Conservation (phyloP, 2,329 filamentous ascomycete genomes). For the Zasmidium citrigriseum region DNA sequence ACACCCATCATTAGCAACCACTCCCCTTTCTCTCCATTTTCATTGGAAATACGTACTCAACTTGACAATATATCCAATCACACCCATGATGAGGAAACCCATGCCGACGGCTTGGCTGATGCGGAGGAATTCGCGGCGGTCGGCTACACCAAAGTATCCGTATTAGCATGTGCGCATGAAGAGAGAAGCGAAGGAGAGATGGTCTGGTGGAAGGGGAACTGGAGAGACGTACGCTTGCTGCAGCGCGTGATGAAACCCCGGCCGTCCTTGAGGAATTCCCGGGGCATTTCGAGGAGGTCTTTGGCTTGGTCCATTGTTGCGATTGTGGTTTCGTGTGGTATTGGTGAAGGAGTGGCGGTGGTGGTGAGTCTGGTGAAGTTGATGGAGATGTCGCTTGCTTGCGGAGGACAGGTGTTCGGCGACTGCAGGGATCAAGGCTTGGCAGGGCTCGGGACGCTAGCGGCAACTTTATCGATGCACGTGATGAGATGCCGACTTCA, state of each 20-base stretch:
- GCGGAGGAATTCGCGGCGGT: slow-evolving; percentile 60
- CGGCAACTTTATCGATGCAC: neutral
- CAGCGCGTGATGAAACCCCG: slow-evolving; percentile 52
- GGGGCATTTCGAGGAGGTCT: slow-evolving; percentile 68
- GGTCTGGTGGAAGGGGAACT: neutral
- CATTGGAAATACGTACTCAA: slow-evolving; percentile 52
- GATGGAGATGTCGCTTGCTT: slow-evolving; percentile 5
- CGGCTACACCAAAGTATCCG: slow-evolving; percentile 42
- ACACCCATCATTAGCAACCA: neutral
- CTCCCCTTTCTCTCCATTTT: neutral
- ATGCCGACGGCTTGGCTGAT: slow-evolving; percentile 67
- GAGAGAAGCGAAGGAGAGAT: neutral
- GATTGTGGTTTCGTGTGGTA: neutral
- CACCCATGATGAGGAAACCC: slow-evolving; percentile 70
- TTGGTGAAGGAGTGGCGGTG: slow-evolving; percentile 1
- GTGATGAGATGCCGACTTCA: neutral
- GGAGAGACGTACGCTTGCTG: slow-evolving; percentile 47
- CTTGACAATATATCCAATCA: slow-evolving; percentile 70
- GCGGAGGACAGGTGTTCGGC: slow-evolving; percentile 10
- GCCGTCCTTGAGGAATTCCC: slow-evolving; percentile 61
- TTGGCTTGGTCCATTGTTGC: slow-evolving; percentile 60
- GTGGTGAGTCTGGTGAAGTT: neutral
- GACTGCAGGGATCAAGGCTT: neutral
- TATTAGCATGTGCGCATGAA: slow-evolving; percentile 4
- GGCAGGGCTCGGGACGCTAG: neutral